Conservation (phyloP, 1,139 yeast genomes). For the Yamadazyma blattariae region DNA sequence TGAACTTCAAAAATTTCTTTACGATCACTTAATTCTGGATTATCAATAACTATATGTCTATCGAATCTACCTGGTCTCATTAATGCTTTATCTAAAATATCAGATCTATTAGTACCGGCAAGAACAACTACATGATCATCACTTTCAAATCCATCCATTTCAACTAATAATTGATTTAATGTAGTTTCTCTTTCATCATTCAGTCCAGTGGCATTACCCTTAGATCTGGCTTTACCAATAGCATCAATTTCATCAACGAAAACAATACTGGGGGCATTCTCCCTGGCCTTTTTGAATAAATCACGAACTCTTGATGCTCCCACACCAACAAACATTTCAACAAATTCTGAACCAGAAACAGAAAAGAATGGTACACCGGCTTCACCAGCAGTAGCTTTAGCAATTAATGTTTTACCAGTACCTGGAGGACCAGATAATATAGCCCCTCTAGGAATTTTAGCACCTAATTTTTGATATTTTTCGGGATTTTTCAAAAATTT, state of each 20-base stretch:
- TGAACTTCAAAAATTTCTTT: constrained; percentile 89
- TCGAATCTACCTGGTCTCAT: constrained; percentile 98
- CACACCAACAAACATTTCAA: constrained; percentile 98
- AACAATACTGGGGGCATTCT: constrained; percentile 88
- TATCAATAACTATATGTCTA: constrained; percentile 86
- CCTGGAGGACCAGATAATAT: constrained; percentile 99
- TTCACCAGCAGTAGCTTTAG: constrained; percentile 99
- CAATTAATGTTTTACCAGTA: constrained; percentile 95
- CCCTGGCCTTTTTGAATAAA: constrained; percentile 86
- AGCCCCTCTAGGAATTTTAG: constrained; percentile 97
- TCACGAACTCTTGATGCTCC: constrained; percentile 98
- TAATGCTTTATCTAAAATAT: constrained; percentile 86
- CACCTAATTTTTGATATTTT: constrained; percentile 88
- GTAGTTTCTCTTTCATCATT: constrained; percentile 98
- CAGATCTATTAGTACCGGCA: constrained; percentile 97
- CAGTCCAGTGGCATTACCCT: constrained; percentile 80
- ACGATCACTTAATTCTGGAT: constrained; percentile 91
- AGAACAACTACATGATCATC: constrained; percentile 92
- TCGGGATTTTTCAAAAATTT: constrained; percentile 85
- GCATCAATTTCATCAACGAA: constrained; percentile 98
- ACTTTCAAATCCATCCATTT: constrained; percentile 94
- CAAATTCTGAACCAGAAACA: constrained; percentile 97
- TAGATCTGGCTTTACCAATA: constrained; percentile 90
- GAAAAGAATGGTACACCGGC: constrained; percentile 95
- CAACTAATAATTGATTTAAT: constrained; percentile 88